These are phyloP conservation scores for Naganishia vaughanmartiniae DNA, from an alignment of 768 basidiomycete species.

Conservation along the genomic window DNA sequence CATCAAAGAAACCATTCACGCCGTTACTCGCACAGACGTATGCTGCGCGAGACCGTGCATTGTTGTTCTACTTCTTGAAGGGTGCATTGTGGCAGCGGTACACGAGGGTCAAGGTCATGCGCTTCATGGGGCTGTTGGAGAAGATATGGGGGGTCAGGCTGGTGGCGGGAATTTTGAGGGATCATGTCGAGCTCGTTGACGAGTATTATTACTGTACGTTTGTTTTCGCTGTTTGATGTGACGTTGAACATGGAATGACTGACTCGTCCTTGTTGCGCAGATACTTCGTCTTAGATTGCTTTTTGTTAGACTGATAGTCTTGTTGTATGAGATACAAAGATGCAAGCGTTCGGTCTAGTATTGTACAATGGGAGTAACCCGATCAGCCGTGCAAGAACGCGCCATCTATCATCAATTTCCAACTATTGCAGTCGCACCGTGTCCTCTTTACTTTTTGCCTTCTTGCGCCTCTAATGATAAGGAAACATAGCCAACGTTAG, in stretches of 20 bases:
- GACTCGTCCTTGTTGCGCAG: neutral
- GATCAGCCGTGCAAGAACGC: neutral
- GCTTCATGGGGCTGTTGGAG: conserved; percentile 37
- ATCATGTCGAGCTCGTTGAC: conserved; percentile 48
- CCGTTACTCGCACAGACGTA: conserved; percentile 62
- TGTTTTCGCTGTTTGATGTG: neutral
- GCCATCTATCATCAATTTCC: neutral
- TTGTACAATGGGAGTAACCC: neutral
- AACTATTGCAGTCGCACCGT: neutral
- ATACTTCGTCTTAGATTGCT: conserved; percentile 1
- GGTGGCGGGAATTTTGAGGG: conserved; percentile 44
- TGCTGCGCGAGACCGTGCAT: conserved; percentile 73
- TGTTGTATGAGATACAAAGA: conserved; percentile 22
- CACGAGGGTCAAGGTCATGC: conserved; percentile 44
- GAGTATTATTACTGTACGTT: conserved; percentile 51
- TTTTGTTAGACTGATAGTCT: neutral
- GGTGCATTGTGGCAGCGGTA: conserved; percentile 71
- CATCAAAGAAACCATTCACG: conserved; percentile 57
- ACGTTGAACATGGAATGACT: neutral
- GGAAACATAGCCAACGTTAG: neutral
- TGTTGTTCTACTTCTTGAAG: conserved; percentile 79
- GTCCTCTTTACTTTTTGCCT: conserved; percentile 41
- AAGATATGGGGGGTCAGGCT: conserved; percentile 42
- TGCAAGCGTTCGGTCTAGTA: conserved; percentile 6
- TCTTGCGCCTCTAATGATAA: conserved; percentile 45